A percentile compares a stretch with the other conserved stretches of the same genome.
Evolutionary conservation across 78 protist species (phyloP).

Genomic region (Parvularia atlantis): DNA sequence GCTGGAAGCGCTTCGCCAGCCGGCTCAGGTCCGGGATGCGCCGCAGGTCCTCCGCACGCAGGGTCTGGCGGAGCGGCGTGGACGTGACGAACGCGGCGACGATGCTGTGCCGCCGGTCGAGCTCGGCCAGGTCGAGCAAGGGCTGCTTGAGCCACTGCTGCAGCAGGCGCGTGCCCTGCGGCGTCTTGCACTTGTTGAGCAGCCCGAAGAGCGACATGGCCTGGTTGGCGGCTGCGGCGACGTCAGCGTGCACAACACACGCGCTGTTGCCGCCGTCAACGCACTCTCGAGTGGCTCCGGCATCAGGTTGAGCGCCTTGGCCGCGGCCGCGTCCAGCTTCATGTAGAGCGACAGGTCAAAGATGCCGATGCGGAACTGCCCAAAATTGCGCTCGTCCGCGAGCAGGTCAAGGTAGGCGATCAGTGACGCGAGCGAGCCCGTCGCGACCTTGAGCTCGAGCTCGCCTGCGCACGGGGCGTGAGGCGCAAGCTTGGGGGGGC

Average conservation of each 20-base stretch:
- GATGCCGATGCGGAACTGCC: constrained; percentile 24
- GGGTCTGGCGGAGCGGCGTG: constrained; percentile 6
- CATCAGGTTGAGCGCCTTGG: constrained; percentile 61
- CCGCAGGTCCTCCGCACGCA: constrained; percentile 14
- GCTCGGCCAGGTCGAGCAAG: constrained; percentile 29
- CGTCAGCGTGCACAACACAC: not conserved
- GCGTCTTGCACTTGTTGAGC: constrained; percentile 72
- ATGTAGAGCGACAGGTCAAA: constrained; percentile 49
- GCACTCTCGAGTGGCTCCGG: constrained; percentile 15
- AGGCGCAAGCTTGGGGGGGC: not conserved
- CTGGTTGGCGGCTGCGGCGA: not conserved
- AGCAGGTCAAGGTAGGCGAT: constrained; percentile 46
- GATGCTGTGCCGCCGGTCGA: constrained; percentile 46
- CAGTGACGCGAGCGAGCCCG: constrained; percentile 34
- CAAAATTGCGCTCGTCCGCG: constrained; percentile 23
- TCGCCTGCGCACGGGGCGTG: not conserved
- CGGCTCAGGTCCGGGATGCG: constrained; percentile 46
- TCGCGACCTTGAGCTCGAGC: constrained; percentile 25
- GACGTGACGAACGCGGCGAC: constrained; percentile 45
- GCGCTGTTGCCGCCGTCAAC: not conserved
- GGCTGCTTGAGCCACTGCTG: constrained; percentile 85
- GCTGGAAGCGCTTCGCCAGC: constrained; percentile 13
- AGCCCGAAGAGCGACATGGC: constrained; percentile 37
- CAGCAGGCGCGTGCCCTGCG: constrained; percentile 75
- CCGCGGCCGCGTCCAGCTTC: constrained; percentile 75